A percentile compares a stretch with the other conserved stretches of the same genome.
These are phyloP conservation scores for Trichoderma sp. DNA, from an alignment of 2,329 filamentous ascomycete species.

Conservation along the genomic window DNA sequence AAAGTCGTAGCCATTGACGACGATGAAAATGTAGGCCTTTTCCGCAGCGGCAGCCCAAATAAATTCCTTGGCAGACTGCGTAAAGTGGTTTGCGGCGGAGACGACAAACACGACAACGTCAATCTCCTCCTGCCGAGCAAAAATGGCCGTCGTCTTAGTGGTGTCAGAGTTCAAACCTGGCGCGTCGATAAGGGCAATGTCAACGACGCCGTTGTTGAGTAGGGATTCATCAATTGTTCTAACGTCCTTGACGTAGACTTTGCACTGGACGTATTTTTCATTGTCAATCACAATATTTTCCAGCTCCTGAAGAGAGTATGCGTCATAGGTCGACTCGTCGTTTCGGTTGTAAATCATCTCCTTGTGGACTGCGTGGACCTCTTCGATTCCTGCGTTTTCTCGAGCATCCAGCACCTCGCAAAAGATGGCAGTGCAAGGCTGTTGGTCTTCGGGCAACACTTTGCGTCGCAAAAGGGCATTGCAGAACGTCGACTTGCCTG, in stretches of 20 bases:
- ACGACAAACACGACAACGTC: slow-evolving; percentile 99
- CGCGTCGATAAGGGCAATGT: slow-evolving; percentile 96
- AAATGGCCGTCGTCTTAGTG: slow-evolving; percentile 94
- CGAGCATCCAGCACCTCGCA: slow-evolving; percentile 93
- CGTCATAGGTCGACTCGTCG: slow-evolving; percentile 92
- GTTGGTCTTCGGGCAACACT: slow-evolving; percentile 92
- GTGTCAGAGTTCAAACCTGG: slow-evolving; percentile 95
- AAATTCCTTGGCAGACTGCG: slow-evolving; percentile 95
- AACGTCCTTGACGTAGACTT: slow-evolving; percentile 92
- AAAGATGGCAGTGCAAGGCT: slow-evolving; percentile 97
- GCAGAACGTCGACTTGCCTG: slow-evolving; percentile 98
- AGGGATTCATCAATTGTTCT: slow-evolving; percentile 89
- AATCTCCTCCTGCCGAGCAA: slow-evolving; percentile 96
- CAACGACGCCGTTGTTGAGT: slow-evolving; percentile 95
- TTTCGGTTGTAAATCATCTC: slow-evolving; percentile 78
- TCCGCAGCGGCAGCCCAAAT: slow-evolving; percentile 94
- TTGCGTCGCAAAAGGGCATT: slow-evolving; percentile 94
- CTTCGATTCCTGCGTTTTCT: slow-evolving; percentile 88
- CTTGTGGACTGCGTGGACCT: slow-evolving; percentile 93
- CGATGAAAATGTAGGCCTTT: slow-evolving; percentile 98
- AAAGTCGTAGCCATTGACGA: slow-evolving; percentile 95
- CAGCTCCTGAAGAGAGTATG: slow-evolving; percentile 74
- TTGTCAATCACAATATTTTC: slow-evolving; percentile 92
- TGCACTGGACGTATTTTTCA: slow-evolving; percentile 87
- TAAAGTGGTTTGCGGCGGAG: slow-evolving; percentile 96